Evolutionary conservation across 148 eudicot genomes (phyloP).

Genomic region (Chenopodium suecicum): DNA sequence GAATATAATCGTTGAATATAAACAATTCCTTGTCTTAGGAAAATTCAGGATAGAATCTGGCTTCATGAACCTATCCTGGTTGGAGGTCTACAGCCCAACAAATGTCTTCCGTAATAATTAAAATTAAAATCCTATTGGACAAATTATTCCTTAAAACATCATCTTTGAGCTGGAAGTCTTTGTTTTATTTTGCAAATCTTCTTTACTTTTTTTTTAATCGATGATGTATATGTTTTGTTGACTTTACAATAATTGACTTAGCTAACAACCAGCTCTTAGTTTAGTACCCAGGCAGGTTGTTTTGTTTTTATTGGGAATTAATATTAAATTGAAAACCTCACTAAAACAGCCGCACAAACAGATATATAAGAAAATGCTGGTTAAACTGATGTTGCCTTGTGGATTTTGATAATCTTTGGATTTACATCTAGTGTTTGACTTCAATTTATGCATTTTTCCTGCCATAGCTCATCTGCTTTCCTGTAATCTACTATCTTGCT

Average conservation of each 20-base stretch:
- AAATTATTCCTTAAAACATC: conserved; percentile 11
- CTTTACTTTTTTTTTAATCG: not conserved
- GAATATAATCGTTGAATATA: not conserved
- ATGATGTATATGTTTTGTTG: conserved; percentile 21
- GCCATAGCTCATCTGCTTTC: not conserved
- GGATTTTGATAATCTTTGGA: not conserved
- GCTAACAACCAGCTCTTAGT: conserved; percentile 22
- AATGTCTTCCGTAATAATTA: conserved; percentile 10
- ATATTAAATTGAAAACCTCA: conserved; percentile 8
- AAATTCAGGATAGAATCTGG: not conserved
- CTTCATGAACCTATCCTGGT: conserved; percentile 10
- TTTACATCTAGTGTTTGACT: conserved; percentile 3
- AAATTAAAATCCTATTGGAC: conserved; percentile 13
- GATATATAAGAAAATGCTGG: not conserved
- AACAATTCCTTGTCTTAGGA: not conserved
- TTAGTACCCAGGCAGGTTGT: conserved; percentile 14
- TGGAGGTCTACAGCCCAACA: conserved; percentile 21
- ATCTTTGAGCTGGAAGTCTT: conserved; percentile 25
- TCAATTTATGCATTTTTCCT: not conserved
- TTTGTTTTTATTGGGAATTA: conserved; percentile 7
- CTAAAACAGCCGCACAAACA: conserved; percentile 15
- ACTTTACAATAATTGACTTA: conserved; percentile 25
- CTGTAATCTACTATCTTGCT: not conserved
- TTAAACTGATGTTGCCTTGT: conserved; percentile 18
- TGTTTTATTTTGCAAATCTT: conserved; percentile 10